Base-by-base conservation (phyloP, 805 yeast genomes). In the Candida awuae region DNA sequence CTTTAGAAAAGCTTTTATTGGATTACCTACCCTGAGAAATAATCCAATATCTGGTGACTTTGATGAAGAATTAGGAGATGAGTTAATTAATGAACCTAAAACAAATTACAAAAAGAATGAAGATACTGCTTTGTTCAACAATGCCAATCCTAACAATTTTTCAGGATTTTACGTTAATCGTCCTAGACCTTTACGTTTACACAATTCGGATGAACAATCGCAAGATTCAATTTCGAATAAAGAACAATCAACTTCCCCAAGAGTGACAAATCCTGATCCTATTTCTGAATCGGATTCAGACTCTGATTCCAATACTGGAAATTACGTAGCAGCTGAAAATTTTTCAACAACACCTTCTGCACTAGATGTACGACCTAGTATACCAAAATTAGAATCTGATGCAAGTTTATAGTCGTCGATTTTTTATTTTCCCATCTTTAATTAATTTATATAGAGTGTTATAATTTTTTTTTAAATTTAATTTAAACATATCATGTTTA, bases 81-180 rank as follows among this genome's bases (percentile, higher is more conserved):
- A 41, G n/a, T 12, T 38, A 13, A 27, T 31, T n/a, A 26, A 38
- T n/a, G 46, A 29, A 48, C 46, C 39, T 29, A 46, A 22, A 33
- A 41, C 17, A 41, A 39, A 10, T 42, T 43, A 42, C 37, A 41
- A 33, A 35, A 43, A 21, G 29, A 17, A 32, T 17, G 35, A 23
- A 9, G 19, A 39, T 45, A 22, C 23, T 25, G 20, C 9, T n/a
- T 19, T 23, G 17, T 12, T 9, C 13, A 17, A 21, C 16, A 15
- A 31, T 35, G 32, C 6, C n/a, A 38, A 30, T 26, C 13, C 5
- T 22, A n/a, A 27, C 31, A 33, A 23, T 12, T 23, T 22, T n/a
- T 47, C 48, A 15, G 61, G 61, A 10, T 57, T 57, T 39, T 54
- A 55, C 28, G 62, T 57, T 16, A 49, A 51, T 41, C 45, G 62